Conservation (phyloP, 23 red algal species). For the Cyanidium caldarium region DNA sequence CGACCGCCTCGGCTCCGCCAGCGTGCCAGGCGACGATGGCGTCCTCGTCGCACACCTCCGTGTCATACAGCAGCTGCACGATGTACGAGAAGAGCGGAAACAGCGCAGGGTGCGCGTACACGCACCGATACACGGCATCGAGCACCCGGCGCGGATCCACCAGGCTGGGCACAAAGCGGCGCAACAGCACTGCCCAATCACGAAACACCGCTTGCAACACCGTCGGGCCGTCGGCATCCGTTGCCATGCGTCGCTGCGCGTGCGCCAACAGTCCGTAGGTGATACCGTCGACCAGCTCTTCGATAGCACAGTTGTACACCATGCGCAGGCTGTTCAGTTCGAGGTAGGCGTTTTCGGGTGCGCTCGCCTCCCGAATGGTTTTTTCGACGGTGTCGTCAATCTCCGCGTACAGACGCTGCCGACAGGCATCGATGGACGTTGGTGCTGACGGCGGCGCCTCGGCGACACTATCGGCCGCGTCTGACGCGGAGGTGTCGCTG, state of each 20-base stretch:
- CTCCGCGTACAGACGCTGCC: too few species aligned
- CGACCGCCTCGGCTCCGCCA: background rate
- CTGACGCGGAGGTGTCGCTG: too few species aligned
- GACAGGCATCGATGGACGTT: too few species aligned
- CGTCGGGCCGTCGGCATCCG: background rate
- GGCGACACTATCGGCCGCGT: too few species aligned
- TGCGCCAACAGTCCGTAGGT: background rate
- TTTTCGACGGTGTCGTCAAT: conserved; percentile 46
- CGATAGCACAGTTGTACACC: conserved; percentile 23
- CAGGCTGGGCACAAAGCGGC: background rate
- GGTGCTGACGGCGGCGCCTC: too few species aligned
- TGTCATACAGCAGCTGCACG: background rate
- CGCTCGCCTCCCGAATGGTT: conserved; percentile 28
- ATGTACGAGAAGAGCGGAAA: background rate
- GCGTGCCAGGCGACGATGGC: background rate
- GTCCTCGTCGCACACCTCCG: background rate
- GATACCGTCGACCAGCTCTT: background rate
- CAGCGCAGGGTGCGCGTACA: background rate
- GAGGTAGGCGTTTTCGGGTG: conserved; percentile 28
- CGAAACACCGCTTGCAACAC: background rate
- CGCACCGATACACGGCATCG: background rate
- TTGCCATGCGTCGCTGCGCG: background rate
- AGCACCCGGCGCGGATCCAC: background rate
- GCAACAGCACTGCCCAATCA: background rate
- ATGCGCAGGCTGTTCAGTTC: conserved; percentile 69